A percentile compares a stretch with the other conserved stretches of the same genome.
Conservation (phyloP, 257 asterid genomes). For the Solanum microdontum region DNA sequence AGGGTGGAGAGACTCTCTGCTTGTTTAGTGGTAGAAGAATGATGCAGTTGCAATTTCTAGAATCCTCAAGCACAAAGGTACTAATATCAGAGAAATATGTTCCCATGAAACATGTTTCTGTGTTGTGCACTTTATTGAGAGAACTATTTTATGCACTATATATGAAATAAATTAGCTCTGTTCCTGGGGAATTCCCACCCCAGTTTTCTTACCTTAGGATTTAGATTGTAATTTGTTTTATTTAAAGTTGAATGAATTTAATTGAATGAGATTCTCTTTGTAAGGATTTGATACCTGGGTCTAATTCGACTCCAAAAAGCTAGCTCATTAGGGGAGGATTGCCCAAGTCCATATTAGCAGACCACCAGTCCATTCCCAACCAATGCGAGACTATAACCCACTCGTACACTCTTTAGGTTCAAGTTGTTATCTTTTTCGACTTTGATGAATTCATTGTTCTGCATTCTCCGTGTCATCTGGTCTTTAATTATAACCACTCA, state of each 20-base stretch:
- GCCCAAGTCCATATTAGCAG: neutral
- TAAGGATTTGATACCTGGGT: neutral
- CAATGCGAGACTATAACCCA: neutral
- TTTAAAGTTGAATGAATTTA: neutral
- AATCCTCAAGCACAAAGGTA: neutral
- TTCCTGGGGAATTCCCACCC: neutral
- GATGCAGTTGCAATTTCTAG: neutral
- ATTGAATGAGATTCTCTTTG: neutral
- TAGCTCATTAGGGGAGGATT: neutral
- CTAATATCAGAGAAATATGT: neutral
- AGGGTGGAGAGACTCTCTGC: neutral
- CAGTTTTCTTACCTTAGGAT: neutral
- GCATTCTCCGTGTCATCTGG: neutral
- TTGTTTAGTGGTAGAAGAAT: neutral
- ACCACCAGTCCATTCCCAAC: neutral
- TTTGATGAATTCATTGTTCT: neutral
- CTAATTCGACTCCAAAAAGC: neutral
- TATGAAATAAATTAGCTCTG: neutral
- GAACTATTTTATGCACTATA: neutral
- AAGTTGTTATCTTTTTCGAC: neutral
- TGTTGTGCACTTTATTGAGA: neutral
- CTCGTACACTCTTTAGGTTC: neutral
- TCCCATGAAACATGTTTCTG: neutral
- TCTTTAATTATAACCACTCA: neutral
- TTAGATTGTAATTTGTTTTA: neutral